Conservation (phyloP, 352 stramenopile species). For the Globisporangium rhizosaccharum region DNA sequence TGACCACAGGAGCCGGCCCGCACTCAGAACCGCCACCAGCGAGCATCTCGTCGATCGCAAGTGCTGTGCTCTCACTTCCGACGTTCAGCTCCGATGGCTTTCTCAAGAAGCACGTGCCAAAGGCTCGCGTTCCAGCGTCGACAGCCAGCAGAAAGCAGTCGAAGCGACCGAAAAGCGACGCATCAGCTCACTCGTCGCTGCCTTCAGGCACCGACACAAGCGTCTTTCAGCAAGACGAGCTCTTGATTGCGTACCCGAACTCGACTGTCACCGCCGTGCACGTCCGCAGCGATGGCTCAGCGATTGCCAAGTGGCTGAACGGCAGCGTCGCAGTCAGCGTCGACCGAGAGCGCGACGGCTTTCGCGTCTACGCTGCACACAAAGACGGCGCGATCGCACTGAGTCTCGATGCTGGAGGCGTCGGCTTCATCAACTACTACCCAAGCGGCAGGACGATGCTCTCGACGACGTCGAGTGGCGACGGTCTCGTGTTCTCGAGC, state of each 20-base stretch:
- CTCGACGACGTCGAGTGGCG: slow-evolving; percentile 58
- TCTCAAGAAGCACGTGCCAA: slow-evolving; percentile 32
- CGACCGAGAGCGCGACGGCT: slow-evolving; percentile 54
- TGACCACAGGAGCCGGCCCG: too few species aligned
- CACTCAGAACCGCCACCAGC: background rate
- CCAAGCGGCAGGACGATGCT: slow-evolving; percentile 67
- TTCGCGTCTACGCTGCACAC: slow-evolving; percentile 62
- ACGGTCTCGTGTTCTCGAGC: slow-evolving; percentile 51
- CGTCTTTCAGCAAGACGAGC: slow-evolving; percentile 35
- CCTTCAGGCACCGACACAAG: slow-evolving; percentile 2
- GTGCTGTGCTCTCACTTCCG: slow-evolving; percentile 43
- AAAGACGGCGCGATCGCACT: slow-evolving; percentile 62
- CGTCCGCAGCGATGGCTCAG: slow-evolving; percentile 55
- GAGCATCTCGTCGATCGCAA: slow-evolving; percentile 34
- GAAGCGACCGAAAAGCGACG: background rate
- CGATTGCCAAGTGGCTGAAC: slow-evolving; percentile 60
- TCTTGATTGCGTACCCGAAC: slow-evolving; percentile 37
- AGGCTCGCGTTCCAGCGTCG: background rate
- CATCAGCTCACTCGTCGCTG: slow-evolving; percentile 5
- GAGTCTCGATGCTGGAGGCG: slow-evolving; percentile 56
- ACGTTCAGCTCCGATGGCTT: slow-evolving; percentile 35
- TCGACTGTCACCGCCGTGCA: slow-evolving; percentile 45
- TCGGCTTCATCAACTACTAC: slow-evolving; percentile 78
- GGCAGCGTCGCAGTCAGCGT: slow-evolving; percentile 62
- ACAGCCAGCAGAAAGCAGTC: background rate